A percentile compares a stretch with the other conserved stretches of the same genome.
Conservation (phyloP, 805 yeast genomes). For the Saccharomycopsis olivae region DNA sequence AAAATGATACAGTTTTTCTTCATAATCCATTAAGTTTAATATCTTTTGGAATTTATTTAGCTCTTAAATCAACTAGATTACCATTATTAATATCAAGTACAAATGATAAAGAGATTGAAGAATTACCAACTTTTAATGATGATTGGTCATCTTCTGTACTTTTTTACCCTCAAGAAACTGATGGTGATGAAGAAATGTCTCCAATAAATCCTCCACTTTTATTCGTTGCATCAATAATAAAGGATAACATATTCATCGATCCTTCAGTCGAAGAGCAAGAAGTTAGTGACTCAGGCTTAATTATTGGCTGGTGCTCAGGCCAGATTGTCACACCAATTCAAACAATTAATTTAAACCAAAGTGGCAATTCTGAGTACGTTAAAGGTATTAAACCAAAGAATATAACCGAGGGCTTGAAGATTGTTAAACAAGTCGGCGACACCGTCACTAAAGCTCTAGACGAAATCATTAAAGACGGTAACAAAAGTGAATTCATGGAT, state of each 20-base stretch:
- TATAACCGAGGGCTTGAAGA: slow-evolving; percentile 42
- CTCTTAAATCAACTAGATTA: slow-evolving; percentile 64
- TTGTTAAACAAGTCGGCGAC: slow-evolving; percentile 53
- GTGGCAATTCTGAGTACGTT: slow-evolving; percentile 23
- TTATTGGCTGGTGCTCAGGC: slow-evolving; percentile 63
- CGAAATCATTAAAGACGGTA: slow-evolving; percentile 27
- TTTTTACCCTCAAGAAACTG: slow-evolving; percentile 28
- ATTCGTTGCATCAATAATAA: slow-evolving; percentile 69
- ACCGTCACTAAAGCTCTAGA: slow-evolving; percentile 52
- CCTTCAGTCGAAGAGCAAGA: slow-evolving; percentile 86
- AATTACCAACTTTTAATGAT: slow-evolving; percentile 84
- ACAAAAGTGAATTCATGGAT: slow-evolving; percentile 13
- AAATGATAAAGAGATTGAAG: slow-evolving; percentile 41
- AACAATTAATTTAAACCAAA: slow-evolving; percentile 49
- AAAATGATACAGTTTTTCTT: slow-evolving; percentile 7
- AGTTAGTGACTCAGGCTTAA: slow-evolving; percentile 75
- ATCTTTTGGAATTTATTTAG: slow-evolving; percentile 72
- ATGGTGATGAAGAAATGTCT: neutral
- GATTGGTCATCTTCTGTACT: slow-evolving; percentile 54
- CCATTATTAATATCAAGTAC: slow-evolving; percentile 65
- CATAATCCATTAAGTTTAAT: slow-evolving; percentile 57
- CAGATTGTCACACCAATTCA: slow-evolving; percentile 63
- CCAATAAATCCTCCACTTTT: slow-evolving; percentile 55
- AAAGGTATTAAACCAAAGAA: slow-evolving; percentile 44
- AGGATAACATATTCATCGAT: slow-evolving; percentile 56